Evolutionary conservation across 495 filamentous ascomycete species (phyloP).

Genomic region (Sordaria brevicollis): DNA sequence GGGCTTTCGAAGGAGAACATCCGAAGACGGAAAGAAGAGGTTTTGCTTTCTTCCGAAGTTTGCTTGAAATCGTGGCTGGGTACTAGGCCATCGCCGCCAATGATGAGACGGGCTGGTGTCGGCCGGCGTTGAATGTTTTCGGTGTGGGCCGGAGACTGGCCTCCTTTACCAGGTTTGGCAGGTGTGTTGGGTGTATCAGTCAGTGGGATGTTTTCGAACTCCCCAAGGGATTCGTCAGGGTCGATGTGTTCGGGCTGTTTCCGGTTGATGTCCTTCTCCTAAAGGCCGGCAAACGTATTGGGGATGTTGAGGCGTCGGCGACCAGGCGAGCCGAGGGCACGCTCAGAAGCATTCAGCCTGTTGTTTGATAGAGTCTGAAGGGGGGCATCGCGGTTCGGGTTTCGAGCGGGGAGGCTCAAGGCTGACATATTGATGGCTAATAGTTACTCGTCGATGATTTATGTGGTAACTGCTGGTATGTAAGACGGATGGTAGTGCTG

Average conservation of each 20-base stretch:
- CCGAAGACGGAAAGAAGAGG: background rate
- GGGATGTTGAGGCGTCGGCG: conserved; percentile 16
- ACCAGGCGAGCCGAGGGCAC: background rate
- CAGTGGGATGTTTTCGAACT: background rate
- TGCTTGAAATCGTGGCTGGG: background rate
- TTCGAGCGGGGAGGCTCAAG: background rate
- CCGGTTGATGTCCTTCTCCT: conserved; percentile 18
- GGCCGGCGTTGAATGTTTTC: background rate
- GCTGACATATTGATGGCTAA: background rate
- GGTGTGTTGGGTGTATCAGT: background rate
- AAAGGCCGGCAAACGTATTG: conserved; percentile 18
- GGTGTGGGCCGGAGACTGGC: background rate
- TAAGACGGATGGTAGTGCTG: background rate
- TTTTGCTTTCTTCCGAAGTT: background rate
- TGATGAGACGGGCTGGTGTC: background rate
- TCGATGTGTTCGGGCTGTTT: background rate
- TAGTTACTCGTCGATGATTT: background rate
- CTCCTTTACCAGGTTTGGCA: background rate
- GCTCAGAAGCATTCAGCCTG: background rate
- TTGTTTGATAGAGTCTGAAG: background rate
- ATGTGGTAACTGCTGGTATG: background rate
- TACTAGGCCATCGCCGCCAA: background rate
- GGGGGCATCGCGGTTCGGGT: background rate
- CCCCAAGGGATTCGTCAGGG: background rate
- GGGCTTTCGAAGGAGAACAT: conserved; percentile 14